phyloP scores from a whole-genome alignment of 164 flowering plant species.

The Cinnamomum chago region DNA sequence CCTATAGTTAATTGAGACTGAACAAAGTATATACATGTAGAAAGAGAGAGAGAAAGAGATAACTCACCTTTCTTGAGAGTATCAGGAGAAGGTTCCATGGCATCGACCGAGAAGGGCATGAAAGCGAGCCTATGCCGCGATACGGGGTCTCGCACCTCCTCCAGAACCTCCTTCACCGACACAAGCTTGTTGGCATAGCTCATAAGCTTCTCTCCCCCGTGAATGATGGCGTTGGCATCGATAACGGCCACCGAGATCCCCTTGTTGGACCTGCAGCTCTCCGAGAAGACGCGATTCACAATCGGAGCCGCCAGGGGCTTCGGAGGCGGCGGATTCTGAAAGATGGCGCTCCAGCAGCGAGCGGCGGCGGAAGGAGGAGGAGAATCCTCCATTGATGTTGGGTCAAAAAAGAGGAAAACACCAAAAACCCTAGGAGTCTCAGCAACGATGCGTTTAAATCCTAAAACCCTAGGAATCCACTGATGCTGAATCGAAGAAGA shows the following conservation, averaged over 20 bases:
- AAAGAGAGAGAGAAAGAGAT: background rate
- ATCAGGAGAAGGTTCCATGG: conserved; percentile 78
- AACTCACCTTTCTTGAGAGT: conserved; percentile 66
- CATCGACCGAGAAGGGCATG: conserved; percentile 58
- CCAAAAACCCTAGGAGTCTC: background rate
- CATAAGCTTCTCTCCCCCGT: conserved; percentile 61
- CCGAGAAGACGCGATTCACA: conserved; percentile 22
- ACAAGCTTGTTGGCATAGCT: conserved; percentile 68
- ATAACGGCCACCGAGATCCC: conserved; percentile 83
- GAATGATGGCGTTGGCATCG: conserved; percentile 89
- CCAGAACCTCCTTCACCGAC: conserved; percentile 65
- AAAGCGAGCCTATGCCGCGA: conserved; percentile 66
- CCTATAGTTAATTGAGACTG: background rate
- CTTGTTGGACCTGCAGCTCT: conserved; percentile 45
- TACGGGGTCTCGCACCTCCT: conserved; percentile 76
- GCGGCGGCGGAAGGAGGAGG: background rate
- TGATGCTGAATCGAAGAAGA: background rate
- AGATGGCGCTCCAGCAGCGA: conserved; percentile 56
- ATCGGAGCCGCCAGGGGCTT: conserved; percentile 9
- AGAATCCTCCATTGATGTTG: conserved; percentile 6
- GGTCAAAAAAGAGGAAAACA: background rate
- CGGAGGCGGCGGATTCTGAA: conserved; percentile 31
- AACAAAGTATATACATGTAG: background rate
- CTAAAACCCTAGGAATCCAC: background rate
- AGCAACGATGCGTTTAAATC: background rate